These are phyloP conservation scores for Panus rudis DNA, from an alignment of 768 basidiomycete genomes.

Conservation along the genomic window DNA sequence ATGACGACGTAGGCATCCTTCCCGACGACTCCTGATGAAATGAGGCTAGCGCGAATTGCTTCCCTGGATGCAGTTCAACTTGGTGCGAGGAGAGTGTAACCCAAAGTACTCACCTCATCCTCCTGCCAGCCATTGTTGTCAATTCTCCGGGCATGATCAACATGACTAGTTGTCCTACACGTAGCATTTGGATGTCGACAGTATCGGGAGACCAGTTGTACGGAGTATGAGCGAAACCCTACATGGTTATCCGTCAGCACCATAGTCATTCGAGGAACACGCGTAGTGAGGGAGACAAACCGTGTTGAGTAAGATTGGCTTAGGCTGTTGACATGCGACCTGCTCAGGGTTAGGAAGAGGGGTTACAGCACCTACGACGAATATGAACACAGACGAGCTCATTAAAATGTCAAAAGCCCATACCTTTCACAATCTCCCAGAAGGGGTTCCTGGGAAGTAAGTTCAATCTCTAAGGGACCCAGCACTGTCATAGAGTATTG, in stretches of 20 bases:
- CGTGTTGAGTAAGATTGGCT: conserved; percentile 73
- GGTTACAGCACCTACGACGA: conserved; percentile 46
- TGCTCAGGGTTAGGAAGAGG: conserved; percentile 57
- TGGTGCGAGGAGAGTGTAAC: neutral
- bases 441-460: conserved; percentile 77
- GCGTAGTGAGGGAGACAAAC: conserved; percentile 29
- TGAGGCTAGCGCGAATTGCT: conserved; percentile 56
- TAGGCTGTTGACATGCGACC: conserved; percentile 65
- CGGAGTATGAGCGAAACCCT: conserved; percentile 61
- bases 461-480: conserved; percentile 1
- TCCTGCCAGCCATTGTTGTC: conserved; percentile 77
- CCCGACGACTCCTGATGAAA: conserved; percentile 56
- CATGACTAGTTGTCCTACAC: conserved; percentile 70
- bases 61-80: conserved; percentile 36
- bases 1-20: conserved; percentile 69
- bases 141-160: conserved; percentile 72
- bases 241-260: conserved; percentile 6
- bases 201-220: conserved; percentile 72
- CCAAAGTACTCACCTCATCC: conserved; percentile 46
- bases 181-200: conserved; percentile 72
- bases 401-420: conserved; percentile 1
- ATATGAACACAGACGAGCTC: conserved; percentile 1
- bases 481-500: conserved; percentile 2
- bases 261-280: conserved; percentile 2
- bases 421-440: conserved; percentile 74